A percentile compares a stretch with the other conserved stretches of the same genome.
These are phyloP conservation scores for Noccaea bulbosa DNA, from an alignment of 345 rosid genomes.

Conservation along the genomic window DNA sequence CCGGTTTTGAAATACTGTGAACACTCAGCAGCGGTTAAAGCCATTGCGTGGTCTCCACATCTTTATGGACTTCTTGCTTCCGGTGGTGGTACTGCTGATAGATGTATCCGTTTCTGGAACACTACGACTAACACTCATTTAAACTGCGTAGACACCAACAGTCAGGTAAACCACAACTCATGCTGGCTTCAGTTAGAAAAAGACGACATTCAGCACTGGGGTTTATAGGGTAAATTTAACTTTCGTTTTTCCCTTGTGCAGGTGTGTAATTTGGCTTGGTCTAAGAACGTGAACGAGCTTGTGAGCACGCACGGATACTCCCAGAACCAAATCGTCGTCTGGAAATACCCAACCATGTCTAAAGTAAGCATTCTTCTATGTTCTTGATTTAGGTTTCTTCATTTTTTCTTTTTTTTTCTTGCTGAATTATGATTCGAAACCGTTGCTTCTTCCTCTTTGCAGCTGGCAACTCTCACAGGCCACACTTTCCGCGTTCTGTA, in stretches of 20 bases:
- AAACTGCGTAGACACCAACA: constrained; percentile 90
- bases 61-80: constrained; percentile 97
- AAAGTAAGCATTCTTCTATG: constrained; percentile 55
- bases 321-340: constrained; percentile 94
- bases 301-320: constrained; percentile 99
- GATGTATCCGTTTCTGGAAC: constrained; percentile 99
- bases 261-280: constrained; percentile 99
- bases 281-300: constrained; percentile 96
- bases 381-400: constrained; percentile 8
- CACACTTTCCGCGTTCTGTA: constrained; percentile 93
- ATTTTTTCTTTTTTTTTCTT: neutral
- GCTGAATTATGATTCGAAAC: constrained; percentile 16
- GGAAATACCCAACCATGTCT: constrained; percentile 99
- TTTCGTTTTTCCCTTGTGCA: constrained; percentile 28
- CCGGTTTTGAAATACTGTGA: constrained; percentile 89
- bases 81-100: constrained; percentile 98
- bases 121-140: constrained; percentile 87
- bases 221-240: neutral
- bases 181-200: neutral
- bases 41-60: constrained; percentile 99
- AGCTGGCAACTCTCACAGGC: constrained; percentile 98
- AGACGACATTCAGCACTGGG: neutral
- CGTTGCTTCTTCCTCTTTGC: constrained; percentile 32
- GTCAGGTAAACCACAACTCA: constrained; percentile 63
- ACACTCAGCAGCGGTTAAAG: constrained; percentile 98